Evolutionary conservation across 345 rosid species (phyloP).

Genomic region (Populus deltoides): DNA sequence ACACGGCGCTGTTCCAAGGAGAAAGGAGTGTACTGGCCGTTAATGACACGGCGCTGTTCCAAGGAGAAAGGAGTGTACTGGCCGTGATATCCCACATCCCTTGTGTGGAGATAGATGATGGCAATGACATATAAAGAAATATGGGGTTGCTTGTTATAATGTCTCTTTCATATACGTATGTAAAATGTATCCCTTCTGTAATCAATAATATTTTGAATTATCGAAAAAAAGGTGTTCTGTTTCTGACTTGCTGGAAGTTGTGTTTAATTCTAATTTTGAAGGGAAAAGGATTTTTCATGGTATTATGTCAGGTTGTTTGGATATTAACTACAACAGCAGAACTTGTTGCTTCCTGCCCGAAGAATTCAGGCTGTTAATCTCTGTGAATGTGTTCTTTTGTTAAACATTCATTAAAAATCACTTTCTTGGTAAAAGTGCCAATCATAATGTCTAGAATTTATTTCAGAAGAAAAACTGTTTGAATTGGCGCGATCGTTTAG

Average conservation of each 20-base stretch:
- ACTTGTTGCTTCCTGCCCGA: not conserved
- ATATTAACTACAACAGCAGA: not conserved
- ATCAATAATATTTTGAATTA: not conserved
- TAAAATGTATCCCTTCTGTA: not conserved
- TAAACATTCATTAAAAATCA: no score
- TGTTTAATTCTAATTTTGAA: no score
- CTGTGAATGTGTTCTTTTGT: no score
- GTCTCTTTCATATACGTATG: not conserved
- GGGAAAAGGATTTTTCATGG: not conserved
- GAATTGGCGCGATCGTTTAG: no score
- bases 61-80: slow-evolving; percentile 18
- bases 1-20: no score
- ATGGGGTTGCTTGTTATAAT: not conserved
- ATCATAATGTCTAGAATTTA: no score
- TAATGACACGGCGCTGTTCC: slow-evolving; percentile 8
- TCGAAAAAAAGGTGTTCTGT: not conserved
- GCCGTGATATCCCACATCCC: slow-evolving; percentile 26
- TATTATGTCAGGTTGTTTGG: not conserved
- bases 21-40: no score
- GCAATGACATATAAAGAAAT: not conserved
- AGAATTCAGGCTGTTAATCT: not conserved
- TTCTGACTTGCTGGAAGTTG: not conserved
- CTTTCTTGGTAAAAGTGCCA: no score
- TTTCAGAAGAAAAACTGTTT: no score
- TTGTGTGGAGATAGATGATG: slow-evolving; percentile 10